Evolutionary conservation across 305 asterid genomes (phyloP).

Genomic region (Coffea humblotiana): DNA sequence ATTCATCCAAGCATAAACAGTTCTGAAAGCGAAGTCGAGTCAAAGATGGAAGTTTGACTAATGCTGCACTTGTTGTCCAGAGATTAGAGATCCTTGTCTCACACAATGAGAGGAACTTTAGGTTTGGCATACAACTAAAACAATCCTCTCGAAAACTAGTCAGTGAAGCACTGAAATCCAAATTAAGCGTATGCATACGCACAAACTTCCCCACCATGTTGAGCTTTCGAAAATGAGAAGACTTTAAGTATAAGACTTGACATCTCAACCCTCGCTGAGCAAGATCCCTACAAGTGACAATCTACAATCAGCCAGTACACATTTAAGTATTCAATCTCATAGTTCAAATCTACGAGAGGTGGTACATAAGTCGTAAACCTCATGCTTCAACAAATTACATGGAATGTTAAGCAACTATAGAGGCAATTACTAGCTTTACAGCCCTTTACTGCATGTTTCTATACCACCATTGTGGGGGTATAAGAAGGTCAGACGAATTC

Average conservation of each 20-base stretch:
- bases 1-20: slow-evolving; percentile 38
- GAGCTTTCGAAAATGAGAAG: slow-evolving; percentile 84
- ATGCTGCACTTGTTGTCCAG: slow-evolving; percentile 87
- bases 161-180: slow-evolving; percentile 86
- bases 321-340: not conserved
- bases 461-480: not conserved
- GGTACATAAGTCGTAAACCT: no score
- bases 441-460: not conserved
- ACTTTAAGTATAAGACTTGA: slow-evolving; percentile 64
- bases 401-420: no score
- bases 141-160: slow-evolving; percentile 80
- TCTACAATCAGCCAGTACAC: slow-evolving; percentile 23
- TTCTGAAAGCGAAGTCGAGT: slow-evolving; percentile 80
- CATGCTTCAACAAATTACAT: no score
- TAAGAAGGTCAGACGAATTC: not conserved
- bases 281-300: slow-evolving; percentile 59
- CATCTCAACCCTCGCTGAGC: slow-evolving; percentile 75
- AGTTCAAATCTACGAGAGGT: not conserved
- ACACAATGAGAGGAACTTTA: slow-evolving; percentile 72
- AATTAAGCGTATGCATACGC: slow-evolving; percentile 64
- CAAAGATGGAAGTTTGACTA: slow-evolving; percentile 68
- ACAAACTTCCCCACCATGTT: slow-evolving; percentile 67
- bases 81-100: slow-evolving; percentile 81
- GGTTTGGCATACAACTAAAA: slow-evolving; percentile 78
- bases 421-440: not conserved